Percentiles rank a stretch among this genome's conserved stretches.
phyloP scores from a whole-genome alignment of 1,284 basidiomycete species.

The Stereum hirsutum region DNA sequence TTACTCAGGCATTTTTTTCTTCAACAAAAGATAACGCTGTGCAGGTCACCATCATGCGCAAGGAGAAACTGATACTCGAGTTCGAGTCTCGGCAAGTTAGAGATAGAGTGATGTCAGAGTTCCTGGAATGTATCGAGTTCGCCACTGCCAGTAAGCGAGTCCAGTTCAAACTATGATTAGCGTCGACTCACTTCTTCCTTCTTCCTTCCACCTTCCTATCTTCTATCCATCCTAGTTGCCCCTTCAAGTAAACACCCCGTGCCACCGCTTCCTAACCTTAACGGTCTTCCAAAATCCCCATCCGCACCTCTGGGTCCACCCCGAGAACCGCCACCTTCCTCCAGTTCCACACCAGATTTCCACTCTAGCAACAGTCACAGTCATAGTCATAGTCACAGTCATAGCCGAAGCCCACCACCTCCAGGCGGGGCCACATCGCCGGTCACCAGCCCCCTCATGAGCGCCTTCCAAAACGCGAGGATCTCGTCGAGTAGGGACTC shows the following conservation, averaged over 20 bases:
- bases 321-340: conserved; percentile 10
- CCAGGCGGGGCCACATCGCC: conserved; percentile 10
- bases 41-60: conserved; percentile 80
- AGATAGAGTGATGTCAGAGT: conserved; percentile 63
- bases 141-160: conserved; percentile 57
- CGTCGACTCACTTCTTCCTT: not conserved
- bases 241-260: conserved; percentile 34
- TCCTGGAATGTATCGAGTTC: conserved; percentile 81
- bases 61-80: conserved; percentile 74
- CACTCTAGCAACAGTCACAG: conserved; percentile 3
- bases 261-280: conserved; percentile 26
- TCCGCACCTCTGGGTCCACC: conserved; percentile 10
- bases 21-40: conserved; percentile 70
- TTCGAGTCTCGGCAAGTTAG: conserved; percentile 54
- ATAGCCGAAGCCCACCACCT: conserved; percentile 11
- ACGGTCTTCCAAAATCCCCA: conserved; percentile 14
- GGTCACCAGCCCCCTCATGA: conserved; percentile 1
- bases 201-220: not conserved
- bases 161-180: not conserved
- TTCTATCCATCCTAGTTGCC: conserved; percentile 2
- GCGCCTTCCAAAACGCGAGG: not conserved
- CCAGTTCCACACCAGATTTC: conserved; percentile 11
- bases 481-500: no score
- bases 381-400: no score
- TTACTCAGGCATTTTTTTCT: no score